phyloP scores from a whole-genome alignment of 345 rosid species.

The Boechera stricta region DNA sequence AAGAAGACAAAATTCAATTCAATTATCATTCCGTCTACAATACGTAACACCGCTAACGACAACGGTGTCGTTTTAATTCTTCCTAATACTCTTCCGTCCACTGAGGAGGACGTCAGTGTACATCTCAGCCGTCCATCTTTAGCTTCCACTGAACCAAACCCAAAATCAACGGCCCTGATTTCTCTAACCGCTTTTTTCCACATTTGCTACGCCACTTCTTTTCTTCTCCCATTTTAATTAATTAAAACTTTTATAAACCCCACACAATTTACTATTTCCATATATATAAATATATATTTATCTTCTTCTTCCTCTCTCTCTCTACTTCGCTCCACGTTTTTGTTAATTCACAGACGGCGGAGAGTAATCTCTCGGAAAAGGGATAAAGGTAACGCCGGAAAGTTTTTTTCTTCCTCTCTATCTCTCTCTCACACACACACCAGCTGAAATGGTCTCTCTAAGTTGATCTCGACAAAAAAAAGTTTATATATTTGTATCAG shows the following conservation, averaged over 20 bases:
- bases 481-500: slow-evolving; percentile 16
- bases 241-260: slow-evolving; percentile 6
- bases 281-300: background rate
- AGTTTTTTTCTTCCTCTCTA: background rate
- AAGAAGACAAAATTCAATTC: background rate
- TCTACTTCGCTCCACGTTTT: slow-evolving; percentile 24
- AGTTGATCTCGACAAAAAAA: background rate
- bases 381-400: slow-evolving; percentile 34
- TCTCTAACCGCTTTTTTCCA: slow-evolving; percentile 28
- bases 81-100: slow-evolving; percentile 29
- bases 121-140: slow-evolving; percentile 36
- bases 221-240: background rate
- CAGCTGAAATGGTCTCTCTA: slow-evolving; percentile 2
- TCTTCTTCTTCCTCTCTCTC: slow-evolving; percentile 25
- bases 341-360: slow-evolving; percentile 42
- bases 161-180: slow-evolving; percentile 39
- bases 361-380: slow-evolving; percentile 32
- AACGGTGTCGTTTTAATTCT: slow-evolving; percentile 40
- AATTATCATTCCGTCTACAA: slow-evolving; percentile 31
- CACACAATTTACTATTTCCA: background rate
- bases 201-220: slow-evolving; percentile 37
- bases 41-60: slow-evolving; percentile 42
- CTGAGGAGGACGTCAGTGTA: slow-evolving; percentile 14
- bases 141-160: slow-evolving; percentile 21
- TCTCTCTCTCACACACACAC: too few relatives aligned